Conservation (phyloP, 345 rosid genomes). For the Excoecaria agallocha region DNA sequence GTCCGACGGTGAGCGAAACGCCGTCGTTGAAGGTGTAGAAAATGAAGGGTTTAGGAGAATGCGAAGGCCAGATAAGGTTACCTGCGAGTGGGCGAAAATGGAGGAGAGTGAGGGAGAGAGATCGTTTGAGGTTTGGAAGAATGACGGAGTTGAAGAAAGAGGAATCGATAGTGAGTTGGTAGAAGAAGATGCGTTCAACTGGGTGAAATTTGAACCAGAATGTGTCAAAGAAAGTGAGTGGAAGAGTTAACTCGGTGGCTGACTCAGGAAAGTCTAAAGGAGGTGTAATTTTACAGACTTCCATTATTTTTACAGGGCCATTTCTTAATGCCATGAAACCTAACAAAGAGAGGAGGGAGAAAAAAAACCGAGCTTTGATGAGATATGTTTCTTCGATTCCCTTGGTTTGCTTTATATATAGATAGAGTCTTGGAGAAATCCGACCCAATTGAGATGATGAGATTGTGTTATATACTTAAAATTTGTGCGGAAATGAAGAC, state of each 20-base stretch:
- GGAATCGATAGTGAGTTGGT: background rate
- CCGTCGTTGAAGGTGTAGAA: background rate
- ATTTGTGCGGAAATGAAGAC: no score
- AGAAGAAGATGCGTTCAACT: constrained; percentile 20
- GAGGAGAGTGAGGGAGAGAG: constrained; percentile 13
- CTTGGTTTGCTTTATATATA: background rate
- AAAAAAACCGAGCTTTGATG: background rate
- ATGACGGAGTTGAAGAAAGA: background rate
- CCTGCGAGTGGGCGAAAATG: constrained; percentile 8
- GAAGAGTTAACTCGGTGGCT: constrained; percentile 3
- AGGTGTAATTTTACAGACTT: constrained; percentile 8
- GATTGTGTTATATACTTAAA: no score
- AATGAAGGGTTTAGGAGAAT: background rate
- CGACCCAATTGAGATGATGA: no score
- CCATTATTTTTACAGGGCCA: background rate
- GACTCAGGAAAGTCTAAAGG: constrained; percentile 3
- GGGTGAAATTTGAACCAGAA: constrained; percentile 15
- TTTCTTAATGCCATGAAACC: background rate
- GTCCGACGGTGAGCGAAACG: constrained; percentile 22
- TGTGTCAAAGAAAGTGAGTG: constrained; percentile 21
- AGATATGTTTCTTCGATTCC: background rate
- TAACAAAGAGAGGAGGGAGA: background rate
- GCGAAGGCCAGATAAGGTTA: background rate
- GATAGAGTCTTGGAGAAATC: background rate
- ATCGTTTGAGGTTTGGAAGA: constrained; percentile 2